These are phyloP conservation scores for Coprinellus micaceus DNA, from an alignment of 768 basidiomycete genomes.

Conservation along the genomic window DNA sequence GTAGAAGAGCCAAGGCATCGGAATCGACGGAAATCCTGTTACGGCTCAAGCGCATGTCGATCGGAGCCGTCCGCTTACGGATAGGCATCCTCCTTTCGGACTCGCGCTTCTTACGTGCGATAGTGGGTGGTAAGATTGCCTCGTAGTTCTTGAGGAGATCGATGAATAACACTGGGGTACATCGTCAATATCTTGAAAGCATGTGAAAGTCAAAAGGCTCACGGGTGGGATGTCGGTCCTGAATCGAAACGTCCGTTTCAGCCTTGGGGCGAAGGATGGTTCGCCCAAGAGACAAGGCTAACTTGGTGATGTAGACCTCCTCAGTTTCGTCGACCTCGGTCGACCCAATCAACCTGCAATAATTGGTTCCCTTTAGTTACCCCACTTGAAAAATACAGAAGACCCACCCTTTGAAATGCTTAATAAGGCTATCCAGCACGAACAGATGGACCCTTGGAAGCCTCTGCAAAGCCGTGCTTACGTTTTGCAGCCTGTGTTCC, in stretches of 20 bases:
- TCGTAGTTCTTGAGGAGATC: conserved; percentile 78
- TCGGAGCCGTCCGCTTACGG: conserved; percentile 80
- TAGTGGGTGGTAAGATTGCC: conserved; percentile 72
- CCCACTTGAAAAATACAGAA: background rate
- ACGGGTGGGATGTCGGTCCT: conserved; percentile 86
- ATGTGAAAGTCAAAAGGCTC: conserved; percentile 18
- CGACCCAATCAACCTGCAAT: conserved; percentile 57
- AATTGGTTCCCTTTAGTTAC: conserved; percentile 9
- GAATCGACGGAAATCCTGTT: conserved; percentile 68
- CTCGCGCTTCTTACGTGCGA: conserved; percentile 82
- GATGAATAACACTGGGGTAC: conserved; percentile 65
- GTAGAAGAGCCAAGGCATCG: conserved; percentile 67
- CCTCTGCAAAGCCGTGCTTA: conserved; percentile 60
- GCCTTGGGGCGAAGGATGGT: conserved; percentile 78
- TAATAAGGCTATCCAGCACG: conserved; percentile 74
- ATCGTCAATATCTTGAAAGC: conserved; percentile 2
- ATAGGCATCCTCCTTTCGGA: conserved; percentile 80
- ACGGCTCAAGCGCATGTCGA: conserved; percentile 87
- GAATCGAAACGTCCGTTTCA: conserved; percentile 83
- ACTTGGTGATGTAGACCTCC: conserved; percentile 81
- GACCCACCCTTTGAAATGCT: conserved; percentile 69
- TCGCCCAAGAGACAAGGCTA: conserved; percentile 76
- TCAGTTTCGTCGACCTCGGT: conserved; percentile 69
- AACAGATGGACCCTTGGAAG: conserved; percentile 77
- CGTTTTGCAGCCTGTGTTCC: conserved; percentile 58